Percentiles rank a stretch among this genome's conserved stretches.
Evolutionary conservation across 192 early-diverging fungal species (phyloP).

Genomic region (Geranomyces variabilis): DNA sequence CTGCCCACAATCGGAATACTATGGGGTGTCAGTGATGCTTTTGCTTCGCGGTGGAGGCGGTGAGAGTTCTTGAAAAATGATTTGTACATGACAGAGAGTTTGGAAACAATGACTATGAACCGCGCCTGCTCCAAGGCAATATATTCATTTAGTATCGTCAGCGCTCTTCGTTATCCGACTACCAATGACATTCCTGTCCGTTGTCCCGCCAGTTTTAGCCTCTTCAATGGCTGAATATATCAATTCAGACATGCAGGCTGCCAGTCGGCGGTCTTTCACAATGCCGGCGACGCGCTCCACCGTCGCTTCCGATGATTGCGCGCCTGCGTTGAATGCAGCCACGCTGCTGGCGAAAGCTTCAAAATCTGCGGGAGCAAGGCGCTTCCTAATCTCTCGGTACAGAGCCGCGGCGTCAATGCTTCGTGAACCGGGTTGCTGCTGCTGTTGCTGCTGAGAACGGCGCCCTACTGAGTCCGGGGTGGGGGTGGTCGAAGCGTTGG

Average conservation of each 20-base stretch:
- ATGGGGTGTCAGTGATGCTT: no score
- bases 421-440: neutral
- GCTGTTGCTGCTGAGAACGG: neutral
- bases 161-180: no score
- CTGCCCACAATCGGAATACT: no score
- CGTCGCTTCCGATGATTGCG: constrained; percentile 45
- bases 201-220: constrained; percentile 11
- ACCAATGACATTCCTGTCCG: no score
- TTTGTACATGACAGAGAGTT: no score
- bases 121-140: no score
- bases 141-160: no score
- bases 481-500: no score
- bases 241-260: constrained; percentile 41
- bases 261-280: constrained; percentile 42
- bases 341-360: constrained; percentile 54
- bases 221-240: constrained; percentile 50
- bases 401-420: constrained; percentile 45
- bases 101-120: no score
- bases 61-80: no score
- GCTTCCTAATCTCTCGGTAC: constrained; percentile 51
- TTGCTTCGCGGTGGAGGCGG: no score
- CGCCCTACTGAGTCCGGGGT: neutral
- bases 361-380: constrained; percentile 43
- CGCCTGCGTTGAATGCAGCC: constrained; percentile 46
- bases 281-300: constrained; percentile 41